Evolutionary conservation across 305 asterid species (phyloP), one percentile per base, ranked within the genome.

Genomic region (Fraxinus greggii): DNA sequence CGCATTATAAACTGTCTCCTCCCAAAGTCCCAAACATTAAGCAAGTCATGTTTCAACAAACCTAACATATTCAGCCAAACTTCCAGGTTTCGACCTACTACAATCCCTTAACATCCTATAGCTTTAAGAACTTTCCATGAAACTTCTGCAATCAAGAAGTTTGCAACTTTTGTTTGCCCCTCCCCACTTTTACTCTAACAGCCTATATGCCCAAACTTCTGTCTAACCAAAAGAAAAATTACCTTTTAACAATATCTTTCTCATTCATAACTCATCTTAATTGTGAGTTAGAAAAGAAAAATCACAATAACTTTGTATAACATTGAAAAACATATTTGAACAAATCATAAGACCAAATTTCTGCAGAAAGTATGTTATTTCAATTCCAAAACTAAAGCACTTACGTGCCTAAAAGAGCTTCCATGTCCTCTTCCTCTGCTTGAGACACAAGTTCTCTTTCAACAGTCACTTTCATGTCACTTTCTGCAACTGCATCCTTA

Each of bases 381-480:
- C 45, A 15, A 32, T 32, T 15, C 26, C 76, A 72, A 31, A 72
- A 72, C 7, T 72, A 72, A 12, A 83, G 77, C 83, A 97, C 99
- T 21, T 93, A 95, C 99, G 95, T 91, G 92, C 97, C 98, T 91
- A 97, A 89, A 88, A 97, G 98, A 84, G 97, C 98, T 92, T 97
- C 99, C 99, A 95, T 97, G 85, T 97, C 98, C 87, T 97, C 99
- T 88, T 97, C 99, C 91, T 95, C 99, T 38, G 95, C 97, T 85
- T 95, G 98, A 76, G 98, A 91, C 79, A 97, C 99, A 72, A 97
- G 97, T 84, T 97, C 99, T 86, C 92, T 92, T 90, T 93, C 99
- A 88, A 97, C 99, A 38, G 97, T 97, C 81, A 97, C 98, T 88
- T 88, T 92, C 89, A 87, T 91, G 87, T 93, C 98, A 77, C 88